Base-by-base conservation (phyloP, 2,329 filamentous ascomycete species). In the Pyrenophora graminea region DNA sequence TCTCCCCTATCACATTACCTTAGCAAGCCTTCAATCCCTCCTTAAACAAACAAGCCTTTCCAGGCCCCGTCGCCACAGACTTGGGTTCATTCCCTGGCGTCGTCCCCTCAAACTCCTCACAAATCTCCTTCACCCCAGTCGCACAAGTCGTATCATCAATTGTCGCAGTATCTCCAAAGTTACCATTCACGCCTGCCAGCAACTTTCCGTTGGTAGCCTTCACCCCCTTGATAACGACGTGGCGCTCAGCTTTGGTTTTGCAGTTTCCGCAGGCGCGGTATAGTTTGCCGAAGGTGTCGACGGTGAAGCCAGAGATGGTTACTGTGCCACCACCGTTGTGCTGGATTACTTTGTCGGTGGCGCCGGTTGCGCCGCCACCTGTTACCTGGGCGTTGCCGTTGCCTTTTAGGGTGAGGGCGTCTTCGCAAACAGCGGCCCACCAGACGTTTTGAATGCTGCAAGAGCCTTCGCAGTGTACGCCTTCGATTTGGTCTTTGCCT, bases 91-190 rank as follows among this genome's bases (percentile, higher is more conserved):
- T 60, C 18, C 66, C 67, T 17, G 63, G 61, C 3, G 46, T 60
- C n/a, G 61, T 67, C 17, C 69, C 69, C 58, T 69, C 40, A 55
- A 68, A 71, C 51, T 71, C 69, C 57, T 66, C 59, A 58, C 70
- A 72, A 44, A 72, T 63, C 13, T 53, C 54, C 58, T 71, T 65
- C 43, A 66, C 63, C 44, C 45, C 54, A 13, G 58, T 59, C 39
- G 62, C 61, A 51, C 69, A 69, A 32, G 63, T 67, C 31, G 49
- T 33, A 42, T 64, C 1, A 74, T 78, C 74, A 55, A 77, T 78
- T 0, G 76, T 78, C 55, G 80, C 78, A 18, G 76, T 77, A 55
- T 80, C 78, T 13, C 77, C 78, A 53, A 77, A 81, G 74, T 81
- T 82, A 40, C 71, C 70, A 71, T 81, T 81, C 63, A 81, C 80